phyloP scores from a whole-genome alignment of 2,329 filamentous ascomycete genomes.

The Periglandula ipomoeae region DNA sequence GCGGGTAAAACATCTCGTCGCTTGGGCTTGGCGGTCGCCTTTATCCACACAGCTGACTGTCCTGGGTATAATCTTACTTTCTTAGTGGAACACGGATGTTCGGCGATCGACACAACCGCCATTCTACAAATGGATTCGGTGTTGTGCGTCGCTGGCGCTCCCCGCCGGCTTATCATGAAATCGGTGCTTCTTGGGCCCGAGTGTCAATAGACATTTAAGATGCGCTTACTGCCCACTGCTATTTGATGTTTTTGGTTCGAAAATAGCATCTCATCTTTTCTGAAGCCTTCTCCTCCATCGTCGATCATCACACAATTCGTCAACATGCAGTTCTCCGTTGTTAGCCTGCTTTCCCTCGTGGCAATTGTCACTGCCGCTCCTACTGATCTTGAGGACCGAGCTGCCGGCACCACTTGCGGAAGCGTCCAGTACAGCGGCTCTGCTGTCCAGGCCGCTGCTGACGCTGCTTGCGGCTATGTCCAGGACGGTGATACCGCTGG shows the following conservation, averaged over 20 bases:
- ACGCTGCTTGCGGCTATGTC: conserved; percentile 18
- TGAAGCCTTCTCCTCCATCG: neutral
- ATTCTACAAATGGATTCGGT: neutral
- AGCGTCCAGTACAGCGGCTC: conserved; percentile 17
- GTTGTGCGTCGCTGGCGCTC: neutral
- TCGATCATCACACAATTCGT: neutral
- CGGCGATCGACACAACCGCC: neutral
- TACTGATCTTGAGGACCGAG: conserved; percentile 14
- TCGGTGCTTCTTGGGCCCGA: neutral
- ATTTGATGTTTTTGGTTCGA: too few species aligned
- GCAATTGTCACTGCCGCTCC: conserved; percentile 20
- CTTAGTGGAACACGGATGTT: neutral
- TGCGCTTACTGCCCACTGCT: neutral
- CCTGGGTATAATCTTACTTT: neutral
- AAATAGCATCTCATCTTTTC: neutral
- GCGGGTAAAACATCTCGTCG: neutral
- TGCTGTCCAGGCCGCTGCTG: conserved; percentile 20
- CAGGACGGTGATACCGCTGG: conserved; percentile 15
- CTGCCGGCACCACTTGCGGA: conserved; percentile 22
- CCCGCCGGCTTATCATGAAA: neutral
- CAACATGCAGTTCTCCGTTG: conserved; percentile 19
- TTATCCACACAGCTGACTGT: neutral
- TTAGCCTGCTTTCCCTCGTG: conserved; percentile 18
- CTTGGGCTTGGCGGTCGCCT: neutral
- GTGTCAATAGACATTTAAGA: neutral